Evolutionary conservation across 1,139 yeast species (phyloP), one percentile per base, ranked within the genome.

Genomic region (Pichia sp.): DNA sequence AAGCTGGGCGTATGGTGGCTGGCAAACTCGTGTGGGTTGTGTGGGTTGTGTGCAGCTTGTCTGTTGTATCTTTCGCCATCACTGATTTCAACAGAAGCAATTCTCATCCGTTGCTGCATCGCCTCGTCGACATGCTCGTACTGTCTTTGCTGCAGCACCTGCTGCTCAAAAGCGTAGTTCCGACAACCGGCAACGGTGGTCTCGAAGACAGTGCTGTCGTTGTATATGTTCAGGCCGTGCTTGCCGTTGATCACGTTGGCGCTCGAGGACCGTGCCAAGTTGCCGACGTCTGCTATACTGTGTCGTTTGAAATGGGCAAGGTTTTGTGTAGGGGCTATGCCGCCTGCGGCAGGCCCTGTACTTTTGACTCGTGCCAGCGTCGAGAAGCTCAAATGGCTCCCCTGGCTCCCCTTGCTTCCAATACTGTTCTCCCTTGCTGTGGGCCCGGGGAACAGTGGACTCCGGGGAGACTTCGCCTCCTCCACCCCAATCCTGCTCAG

Each of bases 121-220:
- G n/a, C 16, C 7, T 16, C 16, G 40, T 36, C 40, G 16, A 36
- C n/a, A 12, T 42, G 9, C 8, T 42, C 14, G 27, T 42, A 2
- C 17, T 42, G 45, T 7, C n/a, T 34, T 38, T 47, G 54, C 16
- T 36, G 45, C 30, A 9, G 24, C 10, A 40, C n/a, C 3, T 46
- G 44, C 16, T 51, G 50, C 14, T 54, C 56, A 41, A 49, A 48
- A 17, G 45, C 48, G 34, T 27, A 50, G n/a, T 49, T 50, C 34
- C 55, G 50, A 8, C 31, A 29, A 2, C 43, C 33, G 2, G 57
- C 53, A 1, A 63, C 60, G 4, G 51, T 56, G 0, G 68, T 65
- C 40, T 64, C 66, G 33, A 61, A 52, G 1, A 63, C 67, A 33
- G 59, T 60, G 1, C 59, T 43, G 33, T 65, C 68, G 50, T 63